Conservation (phyloP, 371 early-diverging fungal genomes). For the Batkoa obscura region DNA sequence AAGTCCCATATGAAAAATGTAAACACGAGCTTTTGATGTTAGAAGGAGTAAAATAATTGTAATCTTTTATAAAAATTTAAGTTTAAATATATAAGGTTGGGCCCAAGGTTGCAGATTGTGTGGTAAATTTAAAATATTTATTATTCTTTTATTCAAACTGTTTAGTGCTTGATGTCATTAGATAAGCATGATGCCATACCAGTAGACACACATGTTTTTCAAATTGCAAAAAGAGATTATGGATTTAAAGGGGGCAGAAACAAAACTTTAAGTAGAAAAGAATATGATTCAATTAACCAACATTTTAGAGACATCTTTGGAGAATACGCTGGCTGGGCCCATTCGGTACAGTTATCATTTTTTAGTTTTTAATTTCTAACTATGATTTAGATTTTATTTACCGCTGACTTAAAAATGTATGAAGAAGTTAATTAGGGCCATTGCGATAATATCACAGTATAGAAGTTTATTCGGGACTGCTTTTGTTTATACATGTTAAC, state of each 20-base stretch:
- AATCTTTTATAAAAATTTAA: neutral
- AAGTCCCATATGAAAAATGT: neutral
- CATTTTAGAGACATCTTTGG: slow-evolving; percentile 64
- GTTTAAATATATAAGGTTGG: slow-evolving; percentile 21
- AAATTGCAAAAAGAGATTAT: slow-evolving; percentile 72
- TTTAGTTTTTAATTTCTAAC: too few species aligned
- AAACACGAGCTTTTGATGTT: neutral
- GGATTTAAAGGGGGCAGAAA: slow-evolving; percentile 20
- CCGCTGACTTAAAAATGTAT: too few species aligned
- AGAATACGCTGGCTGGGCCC: slow-evolving; percentile 79
- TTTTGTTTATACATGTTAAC: too few species aligned
- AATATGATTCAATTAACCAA: slow-evolving; percentile 49
- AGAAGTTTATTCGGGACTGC: too few species aligned
- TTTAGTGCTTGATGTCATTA: slow-evolving; percentile 56
- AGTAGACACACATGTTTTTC: slow-evolving; percentile 89
- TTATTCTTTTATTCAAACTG: neutral
- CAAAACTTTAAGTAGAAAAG: slow-evolving; percentile 43
- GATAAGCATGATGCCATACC: slow-evolving; percentile 71
- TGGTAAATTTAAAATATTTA: slow-evolving; percentile 24
- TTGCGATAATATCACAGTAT: too few species aligned
- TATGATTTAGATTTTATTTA: too few species aligned
- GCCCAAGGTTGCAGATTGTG: slow-evolving; percentile 96
- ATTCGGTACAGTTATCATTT: slow-evolving; percentile 29
- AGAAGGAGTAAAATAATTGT: neutral
- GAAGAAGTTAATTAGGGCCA: too few species aligned